Evolutionary conservation across 768 basidiomycete genomes (phyloP).

Genomic region (Trichaptum fuscoviolaceum): DNA sequence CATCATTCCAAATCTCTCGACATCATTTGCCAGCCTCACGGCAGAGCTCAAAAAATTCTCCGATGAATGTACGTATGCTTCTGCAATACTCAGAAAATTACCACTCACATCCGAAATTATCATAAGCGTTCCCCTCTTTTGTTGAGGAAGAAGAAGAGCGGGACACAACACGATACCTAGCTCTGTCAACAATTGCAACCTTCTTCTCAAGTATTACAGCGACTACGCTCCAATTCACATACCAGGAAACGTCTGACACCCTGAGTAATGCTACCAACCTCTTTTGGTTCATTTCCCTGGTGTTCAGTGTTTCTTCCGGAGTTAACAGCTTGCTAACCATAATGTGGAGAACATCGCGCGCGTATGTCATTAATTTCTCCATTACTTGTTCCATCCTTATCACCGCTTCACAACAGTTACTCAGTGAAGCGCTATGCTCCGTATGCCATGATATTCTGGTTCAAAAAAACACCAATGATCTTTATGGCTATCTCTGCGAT

Average conservation of each 20-base stretch:
- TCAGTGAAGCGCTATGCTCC: neutral
- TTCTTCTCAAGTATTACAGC: neutral
- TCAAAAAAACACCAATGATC: neutral
- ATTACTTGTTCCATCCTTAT: neutral
- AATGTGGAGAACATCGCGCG: neutral
- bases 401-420: neutral
- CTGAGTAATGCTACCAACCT: neutral
- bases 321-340: neutral
- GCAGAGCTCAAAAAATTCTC: too few species aligned
- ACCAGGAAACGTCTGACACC: neutral
- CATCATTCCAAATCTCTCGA: too few species aligned
- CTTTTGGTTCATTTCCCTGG: neutral
- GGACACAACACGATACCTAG: neutral
- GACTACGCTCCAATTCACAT: neutral
- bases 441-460: neutral
- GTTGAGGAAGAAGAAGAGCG: neutral
- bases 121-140: neutral
- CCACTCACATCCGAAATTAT: too few species aligned
- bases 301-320: neutral
- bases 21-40: too few species aligned
- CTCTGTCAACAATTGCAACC: neutral
- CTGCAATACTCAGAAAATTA: too few species aligned
- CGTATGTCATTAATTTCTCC: neutral
- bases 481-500: neutral
- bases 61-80: neutral